These are phyloP conservation scores for Colletotrichum higginsianum DNA, from an alignment of 2,329 filamentous ascomycete species.

Conservation along the genomic window DNA sequence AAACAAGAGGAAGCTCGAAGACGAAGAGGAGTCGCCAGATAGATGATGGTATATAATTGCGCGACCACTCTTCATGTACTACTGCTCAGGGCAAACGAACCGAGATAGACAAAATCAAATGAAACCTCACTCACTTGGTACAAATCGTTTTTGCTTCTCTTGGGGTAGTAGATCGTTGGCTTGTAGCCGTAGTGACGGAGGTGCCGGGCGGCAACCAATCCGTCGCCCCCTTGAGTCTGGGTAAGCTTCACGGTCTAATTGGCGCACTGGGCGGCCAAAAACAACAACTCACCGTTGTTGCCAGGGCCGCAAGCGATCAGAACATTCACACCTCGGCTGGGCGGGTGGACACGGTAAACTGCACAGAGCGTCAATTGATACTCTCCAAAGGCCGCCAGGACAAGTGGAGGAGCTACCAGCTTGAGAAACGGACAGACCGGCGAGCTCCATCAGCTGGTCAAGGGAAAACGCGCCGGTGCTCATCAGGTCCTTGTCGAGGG, in stretches of 20 bases:
- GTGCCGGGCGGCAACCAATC: constrained; percentile 93
- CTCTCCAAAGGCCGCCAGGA: background rate
- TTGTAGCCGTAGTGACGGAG: constrained; percentile 92
- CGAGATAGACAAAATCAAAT: constrained; percentile 36
- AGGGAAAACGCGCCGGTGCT: constrained; percentile 88
- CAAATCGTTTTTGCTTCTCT: constrained; percentile 89
- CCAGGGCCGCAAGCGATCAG: constrained; percentile 93
- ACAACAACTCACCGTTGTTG: constrained; percentile 70
- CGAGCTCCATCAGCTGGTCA: constrained; percentile 97
- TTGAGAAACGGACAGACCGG: constrained; percentile 93
- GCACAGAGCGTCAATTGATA: constrained; percentile 8
- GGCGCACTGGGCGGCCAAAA: background rate
- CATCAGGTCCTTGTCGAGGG: constrained; percentile 96
- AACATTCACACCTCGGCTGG: constrained; percentile 77
- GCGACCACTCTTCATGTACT: constrained; percentile 23
- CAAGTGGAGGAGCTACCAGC: constrained; percentile 69
- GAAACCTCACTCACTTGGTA: constrained; percentile 75
- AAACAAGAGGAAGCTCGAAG: constrained; percentile 9
- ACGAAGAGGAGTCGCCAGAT: constrained; percentile 33
- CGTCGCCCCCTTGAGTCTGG: constrained; percentile 81
- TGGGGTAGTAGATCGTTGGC: constrained; percentile 93
- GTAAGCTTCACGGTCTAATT: constrained; percentile 26
- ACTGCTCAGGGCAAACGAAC: constrained; percentile 17
- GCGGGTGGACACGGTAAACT: constrained; percentile 90
- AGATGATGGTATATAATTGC: constrained; percentile 23